Percentiles rank a stretch among this genome's conserved stretches.
Evolutionary conservation across 2,329 filamentous ascomycete species (phyloP).

Genomic region (Microdochium paspali): DNA sequence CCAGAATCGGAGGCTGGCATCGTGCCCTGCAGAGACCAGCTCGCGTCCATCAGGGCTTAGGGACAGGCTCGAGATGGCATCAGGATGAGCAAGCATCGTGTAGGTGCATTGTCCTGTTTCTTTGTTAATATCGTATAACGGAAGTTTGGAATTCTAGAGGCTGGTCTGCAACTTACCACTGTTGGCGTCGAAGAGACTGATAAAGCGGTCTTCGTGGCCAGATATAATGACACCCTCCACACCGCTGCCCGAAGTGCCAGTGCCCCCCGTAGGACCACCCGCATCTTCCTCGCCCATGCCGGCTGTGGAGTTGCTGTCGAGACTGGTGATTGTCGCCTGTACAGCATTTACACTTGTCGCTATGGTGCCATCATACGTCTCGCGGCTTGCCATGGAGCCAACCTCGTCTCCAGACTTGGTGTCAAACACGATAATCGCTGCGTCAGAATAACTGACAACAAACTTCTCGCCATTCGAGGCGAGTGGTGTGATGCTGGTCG

Average conservation of each 20-base stretch:
- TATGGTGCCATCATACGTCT: conserved; percentile 81
- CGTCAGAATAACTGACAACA: conserved; percentile 86
- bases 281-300: conserved; percentile 66
- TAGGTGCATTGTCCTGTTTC: conserved; percentile 93
- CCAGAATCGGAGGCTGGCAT: conserved; percentile 95
- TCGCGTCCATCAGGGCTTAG: conserved; percentile 90
- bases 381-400: conserved; percentile 83
- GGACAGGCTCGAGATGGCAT: conserved; percentile 83
- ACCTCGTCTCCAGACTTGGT: conserved; percentile 87
- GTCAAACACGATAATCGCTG: conserved; percentile 84
- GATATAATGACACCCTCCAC: conserved; percentile 93
- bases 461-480: conserved; percentile 76
- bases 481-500: conserved; percentile 89
- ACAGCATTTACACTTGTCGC: conserved; percentile 82
- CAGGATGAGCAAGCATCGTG: conserved; percentile 93
- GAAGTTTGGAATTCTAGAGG: too few species aligned
- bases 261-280: conserved; percentile 68
- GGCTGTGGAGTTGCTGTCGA: conserved; percentile 58
- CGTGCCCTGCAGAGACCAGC: conserved; percentile 90
- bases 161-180: conserved; percentile 72
- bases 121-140: not conserved
- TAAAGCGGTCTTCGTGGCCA: conserved; percentile 91
- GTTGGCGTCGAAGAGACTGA: conserved; percentile 97
- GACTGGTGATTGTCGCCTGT: conserved; percentile 73
- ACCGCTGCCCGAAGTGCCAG: conserved; percentile 57